Evolutionary conservation across 1,284 basidiomycete genomes (phyloP), one percentile per base, ranked within the genome.

Genomic region (Trametes versicolor): DNA sequence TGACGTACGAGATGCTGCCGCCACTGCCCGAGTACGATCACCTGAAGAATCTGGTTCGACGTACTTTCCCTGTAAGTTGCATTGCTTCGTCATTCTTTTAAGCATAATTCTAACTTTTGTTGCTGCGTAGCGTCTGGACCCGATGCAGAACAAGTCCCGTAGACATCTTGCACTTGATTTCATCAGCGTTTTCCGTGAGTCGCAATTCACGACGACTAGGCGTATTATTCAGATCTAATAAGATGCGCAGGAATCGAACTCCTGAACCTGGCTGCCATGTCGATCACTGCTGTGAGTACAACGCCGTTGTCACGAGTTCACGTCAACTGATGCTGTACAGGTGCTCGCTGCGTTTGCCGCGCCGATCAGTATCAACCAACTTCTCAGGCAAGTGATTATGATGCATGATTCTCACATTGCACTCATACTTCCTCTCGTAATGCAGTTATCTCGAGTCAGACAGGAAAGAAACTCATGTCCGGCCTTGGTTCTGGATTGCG

Each of bases 401-500:
- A 43, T 13, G 19, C 36, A 3, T 43, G 19, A 7, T 17, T 19
- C 15, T 43, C 41, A 3, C 6, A 13, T n/a, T 7, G 19, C 19
- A 8, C 41, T 43, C 6, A 43, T 7, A 4, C 15, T 2, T 41
- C 19, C 29, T 29, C 23, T 19, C 3, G 6, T 21, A 3, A 43
- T 13, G 5, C 49, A 80, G 77, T 7, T 86, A 85, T 68, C 72
- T 88, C 17, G 80, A 86, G 66, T 77, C 70, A 0, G 74, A 74
- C n/a, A 64, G 77, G n/a, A 77, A 70, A 12, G 77, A 79, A 0
- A 67, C 71, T 4, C 13, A 21, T 12, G 74, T 86, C 47, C 74
- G 78, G 15, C 85, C 86, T 0, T 83, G 79, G 84, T 83, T 92
- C 23, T 93, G 91, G 91, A 83, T 92, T 41, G 51, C 78, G 2